phyloP scores from a whole-genome alignment of 2,329 filamentous ascomycete genomes.

The Botrytis deweyae region DNA sequence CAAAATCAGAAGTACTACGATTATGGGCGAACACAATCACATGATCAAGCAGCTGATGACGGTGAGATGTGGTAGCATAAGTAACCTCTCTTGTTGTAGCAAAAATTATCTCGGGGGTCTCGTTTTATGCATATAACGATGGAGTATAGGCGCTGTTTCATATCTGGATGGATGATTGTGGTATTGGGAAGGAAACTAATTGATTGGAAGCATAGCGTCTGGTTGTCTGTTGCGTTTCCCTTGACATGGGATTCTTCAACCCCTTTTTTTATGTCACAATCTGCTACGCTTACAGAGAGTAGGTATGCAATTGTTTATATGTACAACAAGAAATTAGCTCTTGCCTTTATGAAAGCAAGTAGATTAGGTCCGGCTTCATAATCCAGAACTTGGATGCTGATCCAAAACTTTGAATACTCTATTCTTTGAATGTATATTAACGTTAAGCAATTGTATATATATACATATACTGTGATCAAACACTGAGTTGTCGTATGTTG shows the following conservation, averaged over 20 bases:
- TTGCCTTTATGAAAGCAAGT: constrained; percentile 26
- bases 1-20: constrained; percentile 36
- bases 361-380: constrained; percentile 30
- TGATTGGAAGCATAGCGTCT: constrained; percentile 39
- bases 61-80: constrained; percentile 40
- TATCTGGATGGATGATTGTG: constrained; percentile 26
- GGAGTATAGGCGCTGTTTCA: constrained; percentile 37
- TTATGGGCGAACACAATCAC: constrained; percentile 29
- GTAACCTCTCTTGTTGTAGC: constrained; percentile 4
- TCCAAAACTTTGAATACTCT: constrained; percentile 19
- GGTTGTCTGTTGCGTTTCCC: constrained; percentile 27
- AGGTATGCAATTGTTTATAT: constrained; percentile 34
- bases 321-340: constrained; percentile 33
- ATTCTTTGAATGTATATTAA: constrained; percentile 6
- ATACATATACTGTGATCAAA: neutral
- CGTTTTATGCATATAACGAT: constrained; percentile 38
- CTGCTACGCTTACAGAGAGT: constrained; percentile 24
- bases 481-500: neutral
- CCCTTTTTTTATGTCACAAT: constrained; percentile 29
- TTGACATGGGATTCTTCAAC: neutral
- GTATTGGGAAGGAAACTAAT: constrained; percentile 28
- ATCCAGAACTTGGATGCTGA: constrained; percentile 13
- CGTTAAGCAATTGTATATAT: neutral
- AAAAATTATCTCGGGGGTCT: constrained; percentile 11
- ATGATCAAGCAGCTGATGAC: constrained; percentile 32